Evolutionary conservation across 208 protist genomes (phyloP).

Genomic region (Leishmania major): DNA sequence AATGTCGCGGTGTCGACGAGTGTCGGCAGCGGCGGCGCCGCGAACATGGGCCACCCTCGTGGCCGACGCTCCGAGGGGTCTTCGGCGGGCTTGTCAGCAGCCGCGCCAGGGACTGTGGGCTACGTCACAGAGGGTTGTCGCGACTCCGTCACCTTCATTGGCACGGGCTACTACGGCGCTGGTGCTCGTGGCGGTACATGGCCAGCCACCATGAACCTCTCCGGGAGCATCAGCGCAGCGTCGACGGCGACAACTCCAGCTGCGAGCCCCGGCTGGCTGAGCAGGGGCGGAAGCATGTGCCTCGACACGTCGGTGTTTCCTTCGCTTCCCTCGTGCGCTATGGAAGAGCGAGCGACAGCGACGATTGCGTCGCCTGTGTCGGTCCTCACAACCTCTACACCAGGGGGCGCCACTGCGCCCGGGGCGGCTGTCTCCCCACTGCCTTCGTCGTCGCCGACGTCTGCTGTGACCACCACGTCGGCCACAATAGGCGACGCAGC

Average conservation of each 20-base stretch:
- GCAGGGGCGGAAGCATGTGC: slow-evolving; percentile 3
- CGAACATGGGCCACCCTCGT: neutral
- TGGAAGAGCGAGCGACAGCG: slow-evolving; percentile 18
- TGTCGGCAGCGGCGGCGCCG: neutral
- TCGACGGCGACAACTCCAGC: slow-evolving; percentile 5
- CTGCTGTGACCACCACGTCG: neutral
- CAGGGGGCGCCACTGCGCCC: neutral
- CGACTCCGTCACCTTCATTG: slow-evolving; percentile 21
- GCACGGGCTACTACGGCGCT: slow-evolving; percentile 20
- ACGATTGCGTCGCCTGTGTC: slow-evolving; percentile 3
- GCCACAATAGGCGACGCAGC: slow-evolving; percentile 4
- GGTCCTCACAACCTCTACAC: slow-evolving; percentile 5
- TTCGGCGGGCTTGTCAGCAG: neutral
- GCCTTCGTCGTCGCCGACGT: neutral
- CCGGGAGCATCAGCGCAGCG: neutral
- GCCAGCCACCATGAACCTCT: slow-evolving; percentile 5
- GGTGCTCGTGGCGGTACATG: neutral
- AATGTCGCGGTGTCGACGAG: neutral
- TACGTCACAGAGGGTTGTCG: neutral
- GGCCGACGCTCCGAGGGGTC: slow-evolving; percentile 5
- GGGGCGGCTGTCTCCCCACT: neutral
- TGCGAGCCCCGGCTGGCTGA: slow-evolving; percentile 1
- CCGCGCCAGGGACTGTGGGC: neutral
- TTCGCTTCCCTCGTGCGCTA: slow-evolving; percentile 8
- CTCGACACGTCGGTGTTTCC: slow-evolving; percentile 4